Evolutionary conservation across 108 stramenopile species (phyloP).

Genomic region (Thalassiosira profunda): DNA sequence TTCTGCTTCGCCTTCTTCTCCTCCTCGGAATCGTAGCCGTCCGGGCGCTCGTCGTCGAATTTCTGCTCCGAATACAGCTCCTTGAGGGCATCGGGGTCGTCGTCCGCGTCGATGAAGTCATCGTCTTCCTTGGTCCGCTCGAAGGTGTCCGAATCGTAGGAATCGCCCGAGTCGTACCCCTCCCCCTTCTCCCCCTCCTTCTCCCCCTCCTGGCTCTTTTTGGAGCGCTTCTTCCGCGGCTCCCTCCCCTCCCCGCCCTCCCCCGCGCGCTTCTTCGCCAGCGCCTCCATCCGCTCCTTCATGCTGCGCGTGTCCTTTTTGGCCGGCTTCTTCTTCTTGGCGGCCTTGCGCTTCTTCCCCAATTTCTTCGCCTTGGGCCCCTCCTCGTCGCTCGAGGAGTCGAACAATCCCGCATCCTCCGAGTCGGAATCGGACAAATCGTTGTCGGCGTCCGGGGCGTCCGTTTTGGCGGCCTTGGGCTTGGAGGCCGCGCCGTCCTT

Average conservation of each 20-base stretch:
- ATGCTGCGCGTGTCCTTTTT: constrained; percentile 38
- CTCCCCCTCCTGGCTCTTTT: constrained; percentile 9
- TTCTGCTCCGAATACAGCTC: constrained; percentile 92
- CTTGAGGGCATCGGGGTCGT: constrained; percentile 82
- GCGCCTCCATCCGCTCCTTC: constrained; percentile 84
- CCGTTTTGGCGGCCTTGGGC: constrained; percentile 10
- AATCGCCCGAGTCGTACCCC: constrained; percentile 71
- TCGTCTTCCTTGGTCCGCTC: constrained; percentile 85
- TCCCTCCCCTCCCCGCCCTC: constrained; percentile 9
- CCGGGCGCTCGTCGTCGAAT: constrained; percentile 87
- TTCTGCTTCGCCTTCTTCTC: constrained; percentile 38
- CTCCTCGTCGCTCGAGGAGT: constrained; percentile 71
- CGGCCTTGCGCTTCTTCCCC: not conserved
- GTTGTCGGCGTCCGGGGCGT: constrained; percentile 40
- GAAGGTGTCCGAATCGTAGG: constrained; percentile 74
- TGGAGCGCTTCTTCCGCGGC: constrained; percentile 37
- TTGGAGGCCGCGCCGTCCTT: constrained; percentile 24
- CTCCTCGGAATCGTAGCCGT: constrained; percentile 61
- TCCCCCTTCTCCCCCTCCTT: constrained; percentile 20
- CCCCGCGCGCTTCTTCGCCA: constrained; percentile 58
- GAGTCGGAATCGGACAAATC: constrained; percentile 36
- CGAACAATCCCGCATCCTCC: constrained; percentile 49
- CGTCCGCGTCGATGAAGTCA: constrained; percentile 92
- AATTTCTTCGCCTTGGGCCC: constrained; percentile 3
- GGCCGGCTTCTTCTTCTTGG: not conserved